phyloP scores from a whole-genome alignment of 1,284 basidiomycete genomes.

The Ganoderma lingzhi region DNA sequence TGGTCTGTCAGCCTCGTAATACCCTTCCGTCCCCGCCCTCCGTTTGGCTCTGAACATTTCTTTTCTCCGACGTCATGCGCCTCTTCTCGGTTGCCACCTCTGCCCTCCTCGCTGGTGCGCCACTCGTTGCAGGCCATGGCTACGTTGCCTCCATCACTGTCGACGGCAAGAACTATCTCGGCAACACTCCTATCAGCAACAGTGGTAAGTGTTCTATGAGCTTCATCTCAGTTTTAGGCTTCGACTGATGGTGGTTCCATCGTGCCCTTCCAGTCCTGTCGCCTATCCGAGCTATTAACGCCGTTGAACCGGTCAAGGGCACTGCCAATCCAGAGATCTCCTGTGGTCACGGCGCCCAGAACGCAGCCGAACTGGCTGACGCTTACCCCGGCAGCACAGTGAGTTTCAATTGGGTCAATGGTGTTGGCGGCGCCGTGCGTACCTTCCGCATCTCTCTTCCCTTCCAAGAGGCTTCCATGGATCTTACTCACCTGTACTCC shows the following conservation, averaged over 20 bases:
- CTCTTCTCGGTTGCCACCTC: slow-evolving; percentile 20
- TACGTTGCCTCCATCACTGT: slow-evolving; percentile 60
- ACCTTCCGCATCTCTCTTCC: not conserved
- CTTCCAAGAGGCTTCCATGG: not conserved
- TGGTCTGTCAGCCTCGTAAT: not conserved
- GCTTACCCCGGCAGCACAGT: slow-evolving; percentile 50
- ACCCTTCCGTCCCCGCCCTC: not conserved
- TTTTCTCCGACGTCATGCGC: slow-evolving; percentile 22
- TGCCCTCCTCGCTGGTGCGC: slow-evolving; percentile 34
- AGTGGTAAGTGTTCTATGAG: slow-evolving; percentile 27
- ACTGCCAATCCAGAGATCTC: slow-evolving; percentile 46
- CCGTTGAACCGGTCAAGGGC: slow-evolving; percentile 51
- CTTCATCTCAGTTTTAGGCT: slow-evolving; percentile 47
- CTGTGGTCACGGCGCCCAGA: slow-evolving; percentile 52
- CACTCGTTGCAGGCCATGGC: slow-evolving; percentile 63
- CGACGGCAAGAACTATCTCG: slow-evolving; percentile 61
- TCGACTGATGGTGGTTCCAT: not conserved
- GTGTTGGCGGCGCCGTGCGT: slow-evolving; percentile 44
- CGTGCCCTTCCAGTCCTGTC: slow-evolving; percentile 19
- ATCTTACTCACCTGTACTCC: not conserved
- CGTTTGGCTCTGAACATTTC: not conserved
- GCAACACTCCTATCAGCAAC: slow-evolving; percentile 57
- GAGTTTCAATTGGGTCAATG: slow-evolving; percentile 65
- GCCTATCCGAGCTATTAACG: slow-evolving; percentile 40
- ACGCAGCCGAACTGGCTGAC: slow-evolving; percentile 45